Base-by-base conservation (phyloP, 1,284 basidiomycete species). In the Rhodotorula sp. region DNA sequence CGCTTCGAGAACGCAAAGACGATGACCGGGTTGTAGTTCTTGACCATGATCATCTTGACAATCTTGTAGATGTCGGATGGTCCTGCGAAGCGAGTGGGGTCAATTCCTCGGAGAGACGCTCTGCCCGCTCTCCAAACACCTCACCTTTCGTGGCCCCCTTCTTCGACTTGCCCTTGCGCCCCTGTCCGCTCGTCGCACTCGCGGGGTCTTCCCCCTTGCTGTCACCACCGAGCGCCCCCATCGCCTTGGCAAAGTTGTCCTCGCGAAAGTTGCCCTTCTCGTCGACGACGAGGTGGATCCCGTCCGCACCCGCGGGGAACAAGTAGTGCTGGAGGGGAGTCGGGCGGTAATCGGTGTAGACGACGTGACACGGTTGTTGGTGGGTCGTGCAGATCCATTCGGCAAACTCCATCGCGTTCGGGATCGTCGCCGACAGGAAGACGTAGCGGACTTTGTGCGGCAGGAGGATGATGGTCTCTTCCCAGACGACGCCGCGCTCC, bases 371-470 rank as follows among this genome's bases (percentile, higher is more conserved):
- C 0, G 97, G 96, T 80, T 99, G 97, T 68, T 96, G 90, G 80
- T 99, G 97, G 1, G 91, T 95, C 80, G 94, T 91, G 83, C 91
- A 93, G 80, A 99, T 94, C 97, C 97, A 99, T 81, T 97, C 92
- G 54, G 96, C 94, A 78, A 99, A 99, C 81, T 99, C 93, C 93
- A 97, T 97, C 15, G 97, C 95, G 83, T 99, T 99, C 52, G 97
- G 97, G 71, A 99, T 99, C 39, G 97, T 99, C 67, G 97, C 96
- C n/a, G 97, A 99, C 52, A 99, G 89, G 84, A 99, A 99, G 74
- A 99, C 97, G 81, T 97, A 97, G 82, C 91, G 93, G 70, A 99
- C 96, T 34, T 89, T 90, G 81, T 97, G 92, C 5, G 97, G 96
- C 14, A 99, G 87, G 0, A 99, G 87, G 77, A 99, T 99, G 81